These are phyloP conservation scores for Colletotrichum scovillei DNA, from an alignment of 2,329 filamentous ascomycete genomes.

Conservation along the genomic window DNA sequence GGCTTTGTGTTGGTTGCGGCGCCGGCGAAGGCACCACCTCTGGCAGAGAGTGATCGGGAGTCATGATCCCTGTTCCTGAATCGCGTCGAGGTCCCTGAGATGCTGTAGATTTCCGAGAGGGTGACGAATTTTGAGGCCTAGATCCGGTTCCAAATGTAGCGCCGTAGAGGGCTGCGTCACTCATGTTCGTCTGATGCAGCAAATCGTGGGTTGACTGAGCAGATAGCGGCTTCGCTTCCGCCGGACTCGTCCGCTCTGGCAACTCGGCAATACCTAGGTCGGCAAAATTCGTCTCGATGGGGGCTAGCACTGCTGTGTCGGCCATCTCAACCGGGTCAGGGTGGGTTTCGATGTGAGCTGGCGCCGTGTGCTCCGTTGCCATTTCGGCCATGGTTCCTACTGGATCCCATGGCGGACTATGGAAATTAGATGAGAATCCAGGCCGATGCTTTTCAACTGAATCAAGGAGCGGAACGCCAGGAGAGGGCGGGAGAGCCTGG, in stretches of 20 bases:
- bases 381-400: slow-evolving; percentile 61
- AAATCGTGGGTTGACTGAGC: slow-evolving; percentile 10
- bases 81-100: background rate
- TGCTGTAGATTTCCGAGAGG: background rate
- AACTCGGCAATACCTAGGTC: slow-evolving; percentile 51
- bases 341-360: slow-evolving; percentile 53
- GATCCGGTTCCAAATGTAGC: slow-evolving; percentile 35
- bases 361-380: slow-evolving; percentile 54
- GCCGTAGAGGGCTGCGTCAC: slow-evolving; percentile 25
- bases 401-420: slow-evolving; percentile 46
- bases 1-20: background rate
- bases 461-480: slow-evolving; percentile 47
- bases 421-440: slow-evolving; percentile 41
- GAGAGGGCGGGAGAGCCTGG: background rate
- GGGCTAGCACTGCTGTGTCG: slow-evolving; percentile 49
- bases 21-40: background rate
- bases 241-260: slow-evolving; percentile 46
- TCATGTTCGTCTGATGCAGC: slow-evolving; percentile 36
- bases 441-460: slow-evolving; percentile 46
- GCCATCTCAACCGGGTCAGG: slow-evolving; percentile 59
- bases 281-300: slow-evolving; percentile 45
- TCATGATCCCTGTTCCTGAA: background rate
- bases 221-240: slow-evolving; percentile 39
- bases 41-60: background rate
- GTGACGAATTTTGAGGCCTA: slow-evolving; percentile 23